Conservation (phyloP, 352 stramenopile genomes). For the Discostella stelligera region DNA sequence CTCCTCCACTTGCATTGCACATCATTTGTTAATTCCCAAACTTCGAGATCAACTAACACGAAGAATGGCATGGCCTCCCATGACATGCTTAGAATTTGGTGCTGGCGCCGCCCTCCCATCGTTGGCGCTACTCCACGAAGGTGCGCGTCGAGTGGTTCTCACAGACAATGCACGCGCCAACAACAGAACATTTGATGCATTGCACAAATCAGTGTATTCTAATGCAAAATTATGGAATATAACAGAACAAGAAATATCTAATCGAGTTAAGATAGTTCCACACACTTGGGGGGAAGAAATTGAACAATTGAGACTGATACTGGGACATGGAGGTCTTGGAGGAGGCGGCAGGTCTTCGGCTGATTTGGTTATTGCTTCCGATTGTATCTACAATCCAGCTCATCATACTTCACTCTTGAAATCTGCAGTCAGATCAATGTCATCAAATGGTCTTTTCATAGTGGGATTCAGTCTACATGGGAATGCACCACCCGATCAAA, state of each 20-base stretch:
- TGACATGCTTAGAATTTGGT: constrained; percentile 16
- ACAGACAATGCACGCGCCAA: constrained; percentile 13
- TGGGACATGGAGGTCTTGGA: not conserved
- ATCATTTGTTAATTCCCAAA: constrained; percentile 4
- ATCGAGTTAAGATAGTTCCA: not conserved
- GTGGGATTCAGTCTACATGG: constrained; percentile 24
- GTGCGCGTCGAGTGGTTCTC: constrained; percentile 3
- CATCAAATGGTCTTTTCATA: constrained; percentile 13
- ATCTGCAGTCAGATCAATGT: constrained; percentile 13
- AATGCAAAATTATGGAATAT: constrained; percentile 14
- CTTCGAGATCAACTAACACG: not conserved
- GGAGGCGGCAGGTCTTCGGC: not conserved
- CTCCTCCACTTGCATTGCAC: constrained; percentile 14
- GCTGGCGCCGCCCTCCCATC: constrained; percentile 19
- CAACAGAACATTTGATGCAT: constrained; percentile 20
- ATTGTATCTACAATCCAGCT: constrained; percentile 21
- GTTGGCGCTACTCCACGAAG: constrained; percentile 7
- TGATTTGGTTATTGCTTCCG: constrained; percentile 5
- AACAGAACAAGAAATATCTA: not conserved
- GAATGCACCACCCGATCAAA: constrained; percentile 1
- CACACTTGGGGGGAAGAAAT: constrained; percentile 26
- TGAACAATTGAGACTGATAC: not conserved
- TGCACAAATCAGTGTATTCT: constrained; percentile 10
- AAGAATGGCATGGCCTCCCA: constrained; percentile 5
- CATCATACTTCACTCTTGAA: constrained; percentile 11